These are phyloP conservation scores for Brettanomyces bruxellensis DNA, from an alignment of 805 yeast species.

Conservation along the genomic window DNA sequence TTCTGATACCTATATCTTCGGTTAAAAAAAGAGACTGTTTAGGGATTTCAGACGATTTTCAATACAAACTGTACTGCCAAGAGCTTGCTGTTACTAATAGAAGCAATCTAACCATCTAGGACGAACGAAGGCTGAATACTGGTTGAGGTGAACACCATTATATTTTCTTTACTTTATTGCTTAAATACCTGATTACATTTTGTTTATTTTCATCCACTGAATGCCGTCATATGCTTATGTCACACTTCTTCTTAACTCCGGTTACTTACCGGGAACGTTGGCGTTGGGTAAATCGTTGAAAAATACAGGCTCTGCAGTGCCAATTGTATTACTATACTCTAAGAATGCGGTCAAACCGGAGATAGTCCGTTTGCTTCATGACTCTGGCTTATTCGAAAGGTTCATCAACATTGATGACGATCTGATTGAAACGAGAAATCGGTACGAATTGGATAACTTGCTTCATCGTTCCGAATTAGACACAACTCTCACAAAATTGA, in stretches of 20 bases:
- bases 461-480: conserved; percentile 23
- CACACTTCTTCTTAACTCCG: conserved; percentile 25
- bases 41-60: no score
- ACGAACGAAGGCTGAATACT: no score
- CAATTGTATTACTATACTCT: conserved; percentile 18
- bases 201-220: background rate
- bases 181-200: no score
- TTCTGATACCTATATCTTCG: no score
- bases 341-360: conserved; percentile 7
- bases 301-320: conserved; percentile 9
- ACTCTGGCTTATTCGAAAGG: conserved; percentile 11
- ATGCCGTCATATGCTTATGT: conserved; percentile 19
- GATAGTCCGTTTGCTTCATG: conserved; percentile 5
- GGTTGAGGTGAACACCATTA: no score
- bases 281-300: conserved; percentile 21
- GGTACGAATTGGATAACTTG: conserved; percentile 10
- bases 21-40: no score
- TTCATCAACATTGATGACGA: conserved; percentile 16
- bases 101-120: no score
- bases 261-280: conserved; percentile 30
- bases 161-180: no score
- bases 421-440: conserved; percentile 13
- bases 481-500: conserved; percentile 43
- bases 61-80: no score
- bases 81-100: no score